Conservation (phyloP, 352 stramenopile genomes). For the Peronospora belbahrii region DNA sequence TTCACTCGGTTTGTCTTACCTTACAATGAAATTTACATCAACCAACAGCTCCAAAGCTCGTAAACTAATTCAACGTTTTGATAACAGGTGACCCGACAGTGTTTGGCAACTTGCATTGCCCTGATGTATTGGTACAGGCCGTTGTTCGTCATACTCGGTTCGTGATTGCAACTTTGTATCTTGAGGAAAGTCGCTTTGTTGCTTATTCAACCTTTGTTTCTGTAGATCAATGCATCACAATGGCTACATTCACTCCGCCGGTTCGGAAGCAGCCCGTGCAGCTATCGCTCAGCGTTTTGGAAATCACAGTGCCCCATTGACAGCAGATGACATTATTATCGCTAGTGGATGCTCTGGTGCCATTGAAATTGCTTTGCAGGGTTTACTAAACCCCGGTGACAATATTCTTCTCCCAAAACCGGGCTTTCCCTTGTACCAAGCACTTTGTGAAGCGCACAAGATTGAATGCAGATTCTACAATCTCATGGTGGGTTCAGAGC, state of each 20-base stretch:
- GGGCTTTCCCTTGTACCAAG: constrained; percentile 93
- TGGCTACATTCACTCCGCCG: constrained; percentile 90
- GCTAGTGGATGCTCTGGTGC: constrained; percentile 89
- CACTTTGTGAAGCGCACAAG: constrained; percentile 89
- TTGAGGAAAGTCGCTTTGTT: no score
- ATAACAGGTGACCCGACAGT: constrained; percentile 83
- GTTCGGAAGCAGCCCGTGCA: constrained; percentile 69
- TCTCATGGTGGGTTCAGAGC: constrained; percentile 29
- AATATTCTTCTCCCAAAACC: constrained; percentile 91
- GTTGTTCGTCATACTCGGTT: constrained; percentile 64
- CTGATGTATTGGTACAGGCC: constrained; percentile 76
- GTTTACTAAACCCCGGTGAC: constrained; percentile 85
- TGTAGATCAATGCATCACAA: constrained; percentile 78
- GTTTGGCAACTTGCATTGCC: constrained; percentile 89
- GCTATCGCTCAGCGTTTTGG: constrained; percentile 87
- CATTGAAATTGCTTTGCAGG: constrained; percentile 89
- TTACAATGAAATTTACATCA: neutral
- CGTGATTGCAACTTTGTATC: neutral
- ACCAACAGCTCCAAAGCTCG: neutral
- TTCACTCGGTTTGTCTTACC: constrained; percentile 71
- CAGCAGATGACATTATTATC: constrained; percentile 91
- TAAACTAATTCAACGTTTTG: neutral
- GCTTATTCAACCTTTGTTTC: neutral
- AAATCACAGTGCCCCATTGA: constrained; percentile 42
- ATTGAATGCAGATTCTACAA: constrained; percentile 90